Evolutionary conservation across 2,329 filamentous ascomycete genomes (phyloP).

Genomic region (Karstenula rhodostoma): DNA sequence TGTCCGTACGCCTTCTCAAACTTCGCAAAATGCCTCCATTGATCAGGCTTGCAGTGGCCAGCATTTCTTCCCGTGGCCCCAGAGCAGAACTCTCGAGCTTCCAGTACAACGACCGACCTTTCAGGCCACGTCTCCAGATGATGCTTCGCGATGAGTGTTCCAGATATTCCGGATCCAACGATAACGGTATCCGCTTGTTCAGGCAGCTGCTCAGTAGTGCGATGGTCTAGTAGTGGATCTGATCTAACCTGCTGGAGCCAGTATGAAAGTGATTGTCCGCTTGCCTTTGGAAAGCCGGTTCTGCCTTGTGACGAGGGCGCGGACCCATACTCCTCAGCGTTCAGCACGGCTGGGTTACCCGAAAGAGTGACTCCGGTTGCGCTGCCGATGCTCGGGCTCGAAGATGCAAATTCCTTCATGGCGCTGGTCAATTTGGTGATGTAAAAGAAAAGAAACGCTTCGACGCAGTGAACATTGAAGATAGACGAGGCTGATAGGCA

Average conservation of each 20-base stretch:
- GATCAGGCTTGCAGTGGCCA: conserved; percentile 38
- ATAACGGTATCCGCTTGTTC: conserved; percentile 42
- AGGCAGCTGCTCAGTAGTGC: conserved; percentile 42
- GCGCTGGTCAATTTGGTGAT: background rate
- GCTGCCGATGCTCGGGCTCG: conserved; percentile 13
- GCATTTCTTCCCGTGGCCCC: conserved; percentile 41
- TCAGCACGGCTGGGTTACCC: conserved; percentile 21
- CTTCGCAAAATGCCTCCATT: conserved; percentile 36
- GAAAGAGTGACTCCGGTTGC: conserved; percentile 19
- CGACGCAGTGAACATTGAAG: background rate
- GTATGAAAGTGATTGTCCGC: conserved; percentile 36
- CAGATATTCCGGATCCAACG: conserved; percentile 44
- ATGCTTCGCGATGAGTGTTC: conserved; percentile 31
- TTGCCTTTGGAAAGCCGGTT: conserved; percentile 35
- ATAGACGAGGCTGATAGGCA: background rate
- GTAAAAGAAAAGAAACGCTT: background rate
- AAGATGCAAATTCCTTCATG: conserved; percentile 22
- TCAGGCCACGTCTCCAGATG: conserved; percentile 31
- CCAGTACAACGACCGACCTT: conserved; percentile 30
- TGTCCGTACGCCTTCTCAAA: conserved; percentile 36
- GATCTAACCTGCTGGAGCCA: conserved; percentile 40
- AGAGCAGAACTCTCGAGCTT: conserved; percentile 42
- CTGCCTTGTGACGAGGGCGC: conserved; percentile 13
- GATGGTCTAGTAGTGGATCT: conserved; percentile 35
- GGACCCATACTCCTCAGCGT: conserved; percentile 21